Conservation (phyloP, 331 rosid species). For the Telfairia occidentalis region DNA sequence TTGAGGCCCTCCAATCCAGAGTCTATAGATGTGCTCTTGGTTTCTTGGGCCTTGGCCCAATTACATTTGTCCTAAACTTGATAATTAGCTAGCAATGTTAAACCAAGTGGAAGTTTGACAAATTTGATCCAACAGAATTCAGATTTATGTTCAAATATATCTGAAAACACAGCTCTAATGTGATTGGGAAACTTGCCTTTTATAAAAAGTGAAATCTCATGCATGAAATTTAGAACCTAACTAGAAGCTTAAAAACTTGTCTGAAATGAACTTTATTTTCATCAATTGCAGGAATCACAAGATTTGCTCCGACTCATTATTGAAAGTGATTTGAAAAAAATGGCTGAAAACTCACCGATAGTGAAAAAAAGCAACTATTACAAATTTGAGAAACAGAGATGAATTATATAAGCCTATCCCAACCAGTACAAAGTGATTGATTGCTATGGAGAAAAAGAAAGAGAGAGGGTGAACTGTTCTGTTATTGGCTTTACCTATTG, state of each 20-base stretch:
- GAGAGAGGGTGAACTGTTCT: neutral
- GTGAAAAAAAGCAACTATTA: neutral
- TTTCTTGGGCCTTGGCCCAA: neutral
- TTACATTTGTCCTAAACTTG: neutral
- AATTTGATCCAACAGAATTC: neutral
- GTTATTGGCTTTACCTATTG: constrained; percentile 15
- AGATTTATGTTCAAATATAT: too few relatives aligned
- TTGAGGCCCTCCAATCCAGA: neutral
- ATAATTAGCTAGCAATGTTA: neutral
- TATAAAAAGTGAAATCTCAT: too few relatives aligned
- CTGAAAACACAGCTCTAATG: neutral
- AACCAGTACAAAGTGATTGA: constrained; percentile 16
- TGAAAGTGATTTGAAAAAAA: neutral
- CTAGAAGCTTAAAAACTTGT: neutral
- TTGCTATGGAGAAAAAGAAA: constrained; percentile 9
- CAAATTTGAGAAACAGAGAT: neutral
- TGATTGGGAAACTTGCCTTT: neutral
- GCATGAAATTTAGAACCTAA: neutral
- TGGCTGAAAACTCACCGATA: neutral
- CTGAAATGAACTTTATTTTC: neutral
- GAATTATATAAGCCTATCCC: constrained; percentile 14
- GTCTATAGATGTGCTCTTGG: neutral
- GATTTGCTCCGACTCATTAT: neutral
- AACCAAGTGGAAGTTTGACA: neutral
- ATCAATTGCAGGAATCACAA: neutral